These are phyloP conservation scores for Papiliotrema fonsecae DNA, from an alignment of 1,284 basidiomycete species.

Conservation along the genomic window DNA sequence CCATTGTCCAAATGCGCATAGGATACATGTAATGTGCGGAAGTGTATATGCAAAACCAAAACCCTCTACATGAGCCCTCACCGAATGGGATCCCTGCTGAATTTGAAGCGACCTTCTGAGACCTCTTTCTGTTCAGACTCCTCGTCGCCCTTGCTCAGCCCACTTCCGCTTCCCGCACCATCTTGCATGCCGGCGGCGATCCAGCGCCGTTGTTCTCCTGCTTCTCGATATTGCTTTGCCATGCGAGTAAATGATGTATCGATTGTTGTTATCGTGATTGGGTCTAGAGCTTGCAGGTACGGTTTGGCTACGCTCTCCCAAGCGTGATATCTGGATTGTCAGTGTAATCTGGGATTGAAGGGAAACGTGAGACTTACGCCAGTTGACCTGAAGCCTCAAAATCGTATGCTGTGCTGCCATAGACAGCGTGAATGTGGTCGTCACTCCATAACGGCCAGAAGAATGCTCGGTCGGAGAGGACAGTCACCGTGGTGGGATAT, in stretches of 20 bases:
- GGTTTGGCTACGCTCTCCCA: conserved; percentile 39
- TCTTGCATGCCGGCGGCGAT: conserved; percentile 6
- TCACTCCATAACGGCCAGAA: conserved; percentile 50
- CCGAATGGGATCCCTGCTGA: no score
- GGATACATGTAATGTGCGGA: no score
- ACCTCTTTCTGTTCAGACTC: conserved; percentile 11
- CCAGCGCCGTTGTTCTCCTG: conserved; percentile 28
- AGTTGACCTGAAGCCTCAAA: conserved; percentile 37
- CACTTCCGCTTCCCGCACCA: conserved; percentile 10
- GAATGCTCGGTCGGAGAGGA: conserved; percentile 47
- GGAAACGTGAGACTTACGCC: conserved; percentile 13
- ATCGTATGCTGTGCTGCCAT: conserved; percentile 32
- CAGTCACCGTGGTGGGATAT: conserved; percentile 45
- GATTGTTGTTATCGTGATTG: conserved; percentile 19
- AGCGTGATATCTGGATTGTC: conserved; percentile 32
- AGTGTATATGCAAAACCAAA: no score
- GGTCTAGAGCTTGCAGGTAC: conserved; percentile 30
- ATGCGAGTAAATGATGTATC: conserved; percentile 38
- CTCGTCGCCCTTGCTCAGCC: conserved; percentile 8
- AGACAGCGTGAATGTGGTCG: conserved; percentile 32
- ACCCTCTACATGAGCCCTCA: no score
- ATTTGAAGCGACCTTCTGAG: no score
- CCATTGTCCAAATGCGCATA: no score
- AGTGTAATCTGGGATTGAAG: not conserved
- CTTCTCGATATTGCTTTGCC: conserved; percentile 26